phyloP scores from a whole-genome alignment of 805 yeast genomes.

The Henningerozyma blattae region DNA sequence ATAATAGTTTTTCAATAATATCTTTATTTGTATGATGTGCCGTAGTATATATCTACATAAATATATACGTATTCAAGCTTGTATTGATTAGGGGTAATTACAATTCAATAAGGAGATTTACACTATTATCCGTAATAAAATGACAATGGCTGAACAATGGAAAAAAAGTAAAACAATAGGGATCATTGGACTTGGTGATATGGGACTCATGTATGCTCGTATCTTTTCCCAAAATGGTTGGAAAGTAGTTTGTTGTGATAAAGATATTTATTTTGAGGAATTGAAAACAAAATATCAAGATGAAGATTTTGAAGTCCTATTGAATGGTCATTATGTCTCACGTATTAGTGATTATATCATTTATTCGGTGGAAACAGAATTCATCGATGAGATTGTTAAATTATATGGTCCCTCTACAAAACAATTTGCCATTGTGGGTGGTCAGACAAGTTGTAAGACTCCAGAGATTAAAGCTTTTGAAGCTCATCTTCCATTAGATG shows the following conservation, averaged over 20 bases:
- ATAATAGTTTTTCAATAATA: too few species aligned
- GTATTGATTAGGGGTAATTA: too few species aligned
- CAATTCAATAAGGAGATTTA: background rate
- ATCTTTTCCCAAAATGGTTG: constrained; percentile 74
- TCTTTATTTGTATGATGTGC: too few species aligned
- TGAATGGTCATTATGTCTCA: constrained; percentile 76
- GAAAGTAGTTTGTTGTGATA: constrained; percentile 81
- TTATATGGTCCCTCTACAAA: constrained; percentile 81
- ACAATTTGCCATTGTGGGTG: constrained; percentile 87
- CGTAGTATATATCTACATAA: too few species aligned
- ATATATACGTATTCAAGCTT: too few species aligned
- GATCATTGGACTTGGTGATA: constrained; percentile 91
- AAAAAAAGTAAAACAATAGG: constrained; percentile 52
- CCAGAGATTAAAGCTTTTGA: constrained; percentile 88
- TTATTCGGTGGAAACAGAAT: constrained; percentile 89
- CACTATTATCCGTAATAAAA: background rate
- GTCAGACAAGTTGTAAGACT: constrained; percentile 90
- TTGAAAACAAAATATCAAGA: constrained; percentile 30
- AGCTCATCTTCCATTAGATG: constrained; percentile 60
- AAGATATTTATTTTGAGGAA: constrained; percentile 48
- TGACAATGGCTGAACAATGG: constrained; percentile 20
- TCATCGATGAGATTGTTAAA: constrained; percentile 58
- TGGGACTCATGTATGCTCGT: constrained; percentile 84
- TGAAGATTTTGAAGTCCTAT: constrained; percentile 42
- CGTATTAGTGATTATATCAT: constrained; percentile 72